phyloP scores from a whole-genome alignment of 345 rosid species.

The Arabidopsis thaliana region DNA sequence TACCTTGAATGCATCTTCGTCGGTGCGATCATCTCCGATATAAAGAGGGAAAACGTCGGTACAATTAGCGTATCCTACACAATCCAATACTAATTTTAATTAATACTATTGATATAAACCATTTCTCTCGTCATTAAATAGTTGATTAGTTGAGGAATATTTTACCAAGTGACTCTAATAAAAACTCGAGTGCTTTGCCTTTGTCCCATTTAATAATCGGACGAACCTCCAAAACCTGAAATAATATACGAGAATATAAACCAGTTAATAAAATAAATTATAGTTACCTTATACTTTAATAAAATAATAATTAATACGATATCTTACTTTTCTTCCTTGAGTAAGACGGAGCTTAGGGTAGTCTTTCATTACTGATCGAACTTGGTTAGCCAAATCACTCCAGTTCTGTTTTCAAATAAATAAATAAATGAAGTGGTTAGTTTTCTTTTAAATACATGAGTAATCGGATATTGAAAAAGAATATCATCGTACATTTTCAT shows the following conservation, averaged over 20 bases:
- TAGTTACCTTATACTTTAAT: background rate
- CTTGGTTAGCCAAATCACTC: slow-evolving; percentile 71
- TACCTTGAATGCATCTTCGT: slow-evolving; percentile 99
- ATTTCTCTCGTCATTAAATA: slow-evolving; percentile 10
- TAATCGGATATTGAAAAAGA: background rate
- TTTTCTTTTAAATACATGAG: background rate
- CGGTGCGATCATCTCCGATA: slow-evolving; percentile 95
- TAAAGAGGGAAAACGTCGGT: slow-evolving; percentile 84
- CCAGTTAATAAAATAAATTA: background rate
- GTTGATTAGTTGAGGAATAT: background rate
- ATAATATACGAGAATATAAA: slow-evolving; percentile 20
- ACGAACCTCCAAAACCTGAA: slow-evolving; percentile 90
- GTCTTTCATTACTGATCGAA: slow-evolving; percentile 64
- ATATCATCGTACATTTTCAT: slow-evolving; percentile 64
- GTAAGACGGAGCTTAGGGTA: slow-evolving; percentile 75
- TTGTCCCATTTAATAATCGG: slow-evolving; percentile 96
- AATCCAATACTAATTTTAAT: slow-evolving; percentile 15
- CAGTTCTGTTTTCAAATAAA: slow-evolving; percentile 58
- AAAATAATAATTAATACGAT: background rate
- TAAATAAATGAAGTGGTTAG: background rate
- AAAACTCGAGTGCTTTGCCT: slow-evolving; percentile 96
- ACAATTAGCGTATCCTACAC: slow-evolving; percentile 78
- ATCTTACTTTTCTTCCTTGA: slow-evolving; percentile 85
- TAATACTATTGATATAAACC: background rate
- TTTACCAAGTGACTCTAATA: slow-evolving; percentile 90